Percentiles rank a stretch among this genome's conserved stretches.
These are phyloP conservation scores for Xylariaceae sp. DNA, from an alignment of 2,329 filamentous ascomycete genomes.

Conservation along the genomic window DNA sequence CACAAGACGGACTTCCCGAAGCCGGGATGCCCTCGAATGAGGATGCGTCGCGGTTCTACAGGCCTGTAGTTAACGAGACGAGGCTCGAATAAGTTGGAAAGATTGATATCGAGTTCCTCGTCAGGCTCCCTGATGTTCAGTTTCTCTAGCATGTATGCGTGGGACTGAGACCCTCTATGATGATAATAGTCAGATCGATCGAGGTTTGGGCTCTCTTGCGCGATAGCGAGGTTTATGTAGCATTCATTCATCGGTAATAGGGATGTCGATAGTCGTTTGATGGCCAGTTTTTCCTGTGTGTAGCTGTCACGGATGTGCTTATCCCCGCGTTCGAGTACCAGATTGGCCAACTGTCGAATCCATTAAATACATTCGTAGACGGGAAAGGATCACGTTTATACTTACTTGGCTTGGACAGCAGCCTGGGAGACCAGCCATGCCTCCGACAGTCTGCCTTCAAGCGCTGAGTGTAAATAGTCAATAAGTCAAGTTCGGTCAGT, in stretches of 20 bases:
- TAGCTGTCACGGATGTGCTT: conserved; percentile 1
- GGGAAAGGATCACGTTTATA: too few relatives aligned
- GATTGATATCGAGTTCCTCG: background rate
- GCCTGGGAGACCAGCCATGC: too few relatives aligned
- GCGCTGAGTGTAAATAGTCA: too few relatives aligned
- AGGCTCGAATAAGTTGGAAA: background rate
- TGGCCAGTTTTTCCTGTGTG: background rate
- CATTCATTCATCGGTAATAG: background rate
- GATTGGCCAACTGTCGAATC: too few relatives aligned
- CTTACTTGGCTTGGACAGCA: too few relatives aligned
- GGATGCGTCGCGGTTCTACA: conserved; percentile 1
- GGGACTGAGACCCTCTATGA: background rate
- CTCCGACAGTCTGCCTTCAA: too few relatives aligned
- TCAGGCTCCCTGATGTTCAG: background rate
- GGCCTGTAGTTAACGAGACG: background rate
- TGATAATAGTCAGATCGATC: background rate
- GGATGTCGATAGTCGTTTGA: background rate
- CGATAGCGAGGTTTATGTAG: conserved; percentile 4
- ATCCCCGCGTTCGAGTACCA: background rate
- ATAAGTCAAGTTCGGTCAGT: too few relatives aligned
- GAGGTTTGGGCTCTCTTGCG: background rate
- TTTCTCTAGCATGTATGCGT: background rate
- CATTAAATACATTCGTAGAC: too few relatives aligned
- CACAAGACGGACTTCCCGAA: conserved; percentile 5
- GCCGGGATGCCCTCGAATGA: conserved; percentile 5